Conservation (phyloP, 768 basidiomycete species). For the Macrolepiota albuminosa region DNA sequence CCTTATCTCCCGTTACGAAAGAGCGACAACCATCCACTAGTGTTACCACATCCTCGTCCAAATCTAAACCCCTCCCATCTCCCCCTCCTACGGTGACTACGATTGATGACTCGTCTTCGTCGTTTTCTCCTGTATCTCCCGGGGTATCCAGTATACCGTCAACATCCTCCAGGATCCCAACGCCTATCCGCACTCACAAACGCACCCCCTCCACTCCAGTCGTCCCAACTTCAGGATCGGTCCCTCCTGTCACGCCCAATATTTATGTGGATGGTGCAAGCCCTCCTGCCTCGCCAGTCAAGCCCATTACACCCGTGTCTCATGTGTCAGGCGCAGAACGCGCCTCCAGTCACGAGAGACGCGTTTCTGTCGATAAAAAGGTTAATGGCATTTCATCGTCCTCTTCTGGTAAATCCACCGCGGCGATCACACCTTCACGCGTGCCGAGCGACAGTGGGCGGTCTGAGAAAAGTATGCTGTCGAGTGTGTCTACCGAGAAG, state of each 20-base stretch:
- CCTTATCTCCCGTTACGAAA: conserved; percentile 18
- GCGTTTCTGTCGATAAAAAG: not conserved
- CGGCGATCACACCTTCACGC: conserved; percentile 18
- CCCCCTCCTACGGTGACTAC: conserved; percentile 1
- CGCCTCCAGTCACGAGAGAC: not conserved
- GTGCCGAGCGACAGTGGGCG: conserved; percentile 35
- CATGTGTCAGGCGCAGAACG: conserved; percentile 25
- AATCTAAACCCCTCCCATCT: conserved; percentile 29
- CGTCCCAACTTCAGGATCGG: not conserved
- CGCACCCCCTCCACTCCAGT: conserved; percentile 11
- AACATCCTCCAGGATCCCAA: conserved; percentile 5
- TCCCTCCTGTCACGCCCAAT: conserved; percentile 16
- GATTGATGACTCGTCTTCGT: not conserved
- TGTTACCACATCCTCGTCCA: conserved; percentile 12
- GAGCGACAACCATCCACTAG: conserved; percentile 25
- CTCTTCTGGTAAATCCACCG: conserved; percentile 2
- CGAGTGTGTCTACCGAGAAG: conserved; percentile 19
- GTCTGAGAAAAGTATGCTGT: conserved; percentile 19
- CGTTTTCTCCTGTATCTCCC: not conserved
- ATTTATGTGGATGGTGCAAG: conserved; percentile 34
- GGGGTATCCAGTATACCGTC: not conserved
- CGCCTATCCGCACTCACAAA: conserved; percentile 2
- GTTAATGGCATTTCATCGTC: conserved; percentile 22
- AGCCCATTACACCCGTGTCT: conserved; percentile 13
- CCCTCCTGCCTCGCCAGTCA: conserved; percentile 32